Conservation (phyloP, 257 asterid genomes). For the Lycium ferocissimum region DNA sequence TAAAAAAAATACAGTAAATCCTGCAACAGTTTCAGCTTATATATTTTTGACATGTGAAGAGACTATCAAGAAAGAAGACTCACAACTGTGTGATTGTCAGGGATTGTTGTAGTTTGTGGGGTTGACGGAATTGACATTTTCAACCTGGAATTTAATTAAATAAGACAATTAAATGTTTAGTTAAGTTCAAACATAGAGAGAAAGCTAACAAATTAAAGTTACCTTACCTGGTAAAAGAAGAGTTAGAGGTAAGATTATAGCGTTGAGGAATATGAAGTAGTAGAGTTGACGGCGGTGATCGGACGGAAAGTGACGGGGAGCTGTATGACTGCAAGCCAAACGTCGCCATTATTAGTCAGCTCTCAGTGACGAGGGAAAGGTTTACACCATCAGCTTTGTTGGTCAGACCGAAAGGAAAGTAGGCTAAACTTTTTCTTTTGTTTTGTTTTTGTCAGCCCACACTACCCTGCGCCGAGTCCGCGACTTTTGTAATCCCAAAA, state of each 20-base stretch:
- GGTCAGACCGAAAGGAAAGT: no score
- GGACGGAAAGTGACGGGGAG: neutral
- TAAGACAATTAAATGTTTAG: neutral
- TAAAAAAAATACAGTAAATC: neutral
- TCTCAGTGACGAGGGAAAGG: no score
- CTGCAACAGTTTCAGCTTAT: neutral
- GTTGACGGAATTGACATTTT: conserved; percentile 21
- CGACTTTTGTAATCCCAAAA: no score
- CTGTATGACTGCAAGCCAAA: neutral
- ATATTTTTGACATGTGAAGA: neutral
- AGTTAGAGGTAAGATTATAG: neutral
- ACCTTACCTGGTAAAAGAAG: neutral
- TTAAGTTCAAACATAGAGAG: neutral
- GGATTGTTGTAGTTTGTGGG: neutral
- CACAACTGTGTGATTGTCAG: neutral
- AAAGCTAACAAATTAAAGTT: neutral
- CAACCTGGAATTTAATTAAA: conserved; percentile 18
- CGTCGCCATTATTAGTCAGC: neutral
- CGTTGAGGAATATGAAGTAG: neutral
- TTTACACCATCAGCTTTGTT: no score
- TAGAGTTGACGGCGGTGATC: conserved; percentile 12
- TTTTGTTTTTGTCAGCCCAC: no score
- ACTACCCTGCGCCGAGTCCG: no score
- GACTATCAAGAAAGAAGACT: neutral
- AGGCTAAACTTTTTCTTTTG: no score